These are phyloP conservation scores for Paralagenidium karlingii DNA, from an alignment of 352 stramenopile genomes.

Conservation along the genomic window DNA sequence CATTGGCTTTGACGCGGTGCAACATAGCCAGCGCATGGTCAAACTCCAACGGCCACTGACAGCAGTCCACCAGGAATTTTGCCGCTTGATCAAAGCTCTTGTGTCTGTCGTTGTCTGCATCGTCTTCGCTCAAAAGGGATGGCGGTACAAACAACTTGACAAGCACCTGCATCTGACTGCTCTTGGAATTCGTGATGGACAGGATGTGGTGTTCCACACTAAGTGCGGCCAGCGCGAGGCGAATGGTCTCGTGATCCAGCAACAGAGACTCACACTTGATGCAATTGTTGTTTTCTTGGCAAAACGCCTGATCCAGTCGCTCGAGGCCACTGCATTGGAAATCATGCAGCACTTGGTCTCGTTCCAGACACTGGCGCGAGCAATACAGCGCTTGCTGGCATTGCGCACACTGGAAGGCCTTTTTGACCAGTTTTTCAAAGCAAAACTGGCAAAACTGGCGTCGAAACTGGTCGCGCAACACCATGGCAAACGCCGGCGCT, in stretches of 20 bases:
- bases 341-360: slow-evolving; percentile 27
- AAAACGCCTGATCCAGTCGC: slow-evolving; percentile 3
- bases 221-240: slow-evolving; percentile 33
- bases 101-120: no score
- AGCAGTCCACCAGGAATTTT: background rate
- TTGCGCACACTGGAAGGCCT: slow-evolving; percentile 31
- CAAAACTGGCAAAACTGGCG: slow-evolving; percentile 41
- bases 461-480: slow-evolving; percentile 17
- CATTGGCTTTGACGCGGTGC: slow-evolving; percentile 33
- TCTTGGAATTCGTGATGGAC: slow-evolving; percentile 9
- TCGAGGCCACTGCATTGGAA: slow-evolving; percentile 25
- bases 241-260: slow-evolving; percentile 29
- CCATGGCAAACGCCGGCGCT: slow-evolving; percentile 35
- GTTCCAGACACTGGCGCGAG: slow-evolving; percentile 24
- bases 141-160: background rate
- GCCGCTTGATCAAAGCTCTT: background rate
- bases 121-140: no score
- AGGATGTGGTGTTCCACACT: slow-evolving; percentile 37
- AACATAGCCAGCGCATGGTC: no score
- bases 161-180: slow-evolving; percentile 1
- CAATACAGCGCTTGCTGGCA: slow-evolving; percentile 45
- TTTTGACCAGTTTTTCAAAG: slow-evolving; percentile 24
- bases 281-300: background rate
- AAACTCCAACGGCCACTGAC: no score
- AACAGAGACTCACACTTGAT: background rate